phyloP scores from a whole-genome alignment of 2,329 filamentous ascomycete species.

The Dissoconium aciculare region DNA sequence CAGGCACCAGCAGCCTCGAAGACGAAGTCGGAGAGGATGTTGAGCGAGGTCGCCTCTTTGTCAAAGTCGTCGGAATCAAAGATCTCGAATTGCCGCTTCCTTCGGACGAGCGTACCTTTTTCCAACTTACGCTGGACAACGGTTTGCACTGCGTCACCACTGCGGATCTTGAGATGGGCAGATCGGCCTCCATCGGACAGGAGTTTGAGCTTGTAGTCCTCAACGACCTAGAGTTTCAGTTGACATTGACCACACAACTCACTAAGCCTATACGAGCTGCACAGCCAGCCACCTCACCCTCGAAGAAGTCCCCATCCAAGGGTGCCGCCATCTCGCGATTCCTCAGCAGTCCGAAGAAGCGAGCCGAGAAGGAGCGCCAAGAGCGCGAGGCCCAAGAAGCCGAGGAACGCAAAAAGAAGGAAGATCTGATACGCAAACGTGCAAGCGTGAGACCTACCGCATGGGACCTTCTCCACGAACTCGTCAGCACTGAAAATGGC shows the following conservation, averaged over 20 bases:
- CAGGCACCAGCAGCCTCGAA: constrained; percentile 31
- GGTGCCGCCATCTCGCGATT: constrained; percentile 81
- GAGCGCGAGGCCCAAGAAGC: constrained; percentile 68
- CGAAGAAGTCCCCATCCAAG: constrained; percentile 48
- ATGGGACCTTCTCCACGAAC: constrained; percentile 73
- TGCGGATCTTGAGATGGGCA: constrained; percentile 81
- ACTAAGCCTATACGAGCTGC: constrained; percentile 36
- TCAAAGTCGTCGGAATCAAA: constrained; percentile 97
- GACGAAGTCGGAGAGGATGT: constrained; percentile 54
- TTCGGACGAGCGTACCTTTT: constrained; percentile 79
- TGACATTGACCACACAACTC: constrained; percentile 90
- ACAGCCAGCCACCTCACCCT: constrained; percentile 37
- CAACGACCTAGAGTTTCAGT: constrained; percentile 95
- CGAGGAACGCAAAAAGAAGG: constrained; percentile 27
- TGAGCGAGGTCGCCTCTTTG: constrained; percentile 82
- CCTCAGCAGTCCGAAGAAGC: constrained; percentile 89
- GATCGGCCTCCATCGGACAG: constrained; percentile 86
- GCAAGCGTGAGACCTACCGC: constrained; percentile 51
- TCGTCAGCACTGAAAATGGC: constrained; percentile 74
- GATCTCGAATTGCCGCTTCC: constrained; percentile 85
- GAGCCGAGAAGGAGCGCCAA: constrained; percentile 79
- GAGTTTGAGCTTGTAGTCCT: constrained; percentile 96
- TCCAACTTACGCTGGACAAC: constrained; percentile 94
- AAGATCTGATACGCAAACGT: constrained; percentile 37
- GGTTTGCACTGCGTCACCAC: constrained; percentile 96